These are phyloP conservation scores for Thuja plicata DNA, from an alignment of 83 land plant species.

Conservation along the genomic window DNA sequence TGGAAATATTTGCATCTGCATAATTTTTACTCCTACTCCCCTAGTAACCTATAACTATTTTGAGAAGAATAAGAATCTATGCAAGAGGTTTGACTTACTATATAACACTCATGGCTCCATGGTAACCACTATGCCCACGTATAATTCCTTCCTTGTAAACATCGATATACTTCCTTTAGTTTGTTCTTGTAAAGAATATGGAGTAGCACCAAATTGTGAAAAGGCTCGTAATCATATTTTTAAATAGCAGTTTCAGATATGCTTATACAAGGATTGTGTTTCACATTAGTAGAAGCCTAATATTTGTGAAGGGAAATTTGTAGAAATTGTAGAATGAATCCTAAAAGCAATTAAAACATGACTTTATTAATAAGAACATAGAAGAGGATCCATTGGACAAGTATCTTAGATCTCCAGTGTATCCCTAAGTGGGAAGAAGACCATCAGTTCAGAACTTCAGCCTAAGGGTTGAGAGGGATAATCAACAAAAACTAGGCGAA, in stretches of 20 bases:
- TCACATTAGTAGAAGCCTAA: neutral
- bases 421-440: neutral
- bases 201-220: neutral
- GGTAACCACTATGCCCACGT: neutral
- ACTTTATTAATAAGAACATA: neutral
- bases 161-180: too few relatives aligned
- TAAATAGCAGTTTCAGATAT: neutral
- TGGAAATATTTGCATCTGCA: neutral
- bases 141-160: neutral
- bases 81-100: constrained; percentile 79
- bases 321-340: neutral
- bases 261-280: neutral
- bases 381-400: neutral
- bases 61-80: constrained; percentile 54
- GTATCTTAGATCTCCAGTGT: neutral
- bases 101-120: constrained; percentile 20
- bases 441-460: neutral
- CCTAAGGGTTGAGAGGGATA: neutral
- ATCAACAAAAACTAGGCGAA: neutral
- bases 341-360: neutral
- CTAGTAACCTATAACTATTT: neutral
- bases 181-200: neutral
- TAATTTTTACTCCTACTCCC: neutral
- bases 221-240: neutral
- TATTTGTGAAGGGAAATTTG: too few relatives aligned